Evolutionary conservation across 176 grass and related monocot genomes (phyloP).

Genomic region (Phyllostachys edulis): DNA sequence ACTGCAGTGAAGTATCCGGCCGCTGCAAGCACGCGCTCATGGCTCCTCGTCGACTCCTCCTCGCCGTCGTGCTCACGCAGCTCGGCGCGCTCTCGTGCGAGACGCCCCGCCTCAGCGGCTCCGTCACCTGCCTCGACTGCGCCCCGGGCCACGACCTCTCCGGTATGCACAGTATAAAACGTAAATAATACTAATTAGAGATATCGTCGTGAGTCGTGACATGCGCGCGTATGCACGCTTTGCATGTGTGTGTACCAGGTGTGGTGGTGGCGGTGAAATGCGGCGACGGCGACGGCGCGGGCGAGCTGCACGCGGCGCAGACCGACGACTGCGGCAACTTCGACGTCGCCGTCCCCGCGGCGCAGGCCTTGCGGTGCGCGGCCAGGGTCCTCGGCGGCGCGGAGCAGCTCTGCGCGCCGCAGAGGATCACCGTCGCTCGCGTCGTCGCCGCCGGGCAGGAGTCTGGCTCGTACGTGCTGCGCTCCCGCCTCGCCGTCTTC

Average conservation of each 20-base stretch:
- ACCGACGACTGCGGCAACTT: slow-evolving; percentile 38
- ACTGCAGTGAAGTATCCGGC: not conserved
- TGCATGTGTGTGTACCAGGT: not conserved
- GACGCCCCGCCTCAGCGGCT: slow-evolving; percentile 18
- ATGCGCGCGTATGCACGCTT: too few relatives aligned
- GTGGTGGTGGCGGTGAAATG: slow-evolving; percentile 49
- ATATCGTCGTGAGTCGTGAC: not conserved
- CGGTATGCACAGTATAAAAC: slow-evolving; percentile 2
- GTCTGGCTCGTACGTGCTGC: slow-evolving; percentile 17
- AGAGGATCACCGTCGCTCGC: slow-evolving; percentile 21
- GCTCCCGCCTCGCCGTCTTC: slow-evolving; percentile 43
- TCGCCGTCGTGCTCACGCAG: slow-evolving; percentile 15
- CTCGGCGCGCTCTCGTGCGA: slow-evolving; percentile 3
- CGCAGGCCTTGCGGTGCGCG: slow-evolving; percentile 16
- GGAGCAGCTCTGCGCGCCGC: slow-evolving; percentile 46
- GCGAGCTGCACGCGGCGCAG: not conserved
- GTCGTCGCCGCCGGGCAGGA: not conserved
- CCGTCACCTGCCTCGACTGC: slow-evolving; percentile 50
- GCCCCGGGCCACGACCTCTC: slow-evolving; percentile 33
- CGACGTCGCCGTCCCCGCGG: slow-evolving; percentile 18
- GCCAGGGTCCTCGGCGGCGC: slow-evolving; percentile 42
- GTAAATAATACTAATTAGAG: too few relatives aligned
- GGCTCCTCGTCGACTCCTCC: slow-evolving; percentile 21
- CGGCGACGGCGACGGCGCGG: not conserved
- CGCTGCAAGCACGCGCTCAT: not conserved